phyloP scores from a whole-genome alignment of 2,329 filamentous ascomycete genomes.

The Trichophyton equinum region DNA sequence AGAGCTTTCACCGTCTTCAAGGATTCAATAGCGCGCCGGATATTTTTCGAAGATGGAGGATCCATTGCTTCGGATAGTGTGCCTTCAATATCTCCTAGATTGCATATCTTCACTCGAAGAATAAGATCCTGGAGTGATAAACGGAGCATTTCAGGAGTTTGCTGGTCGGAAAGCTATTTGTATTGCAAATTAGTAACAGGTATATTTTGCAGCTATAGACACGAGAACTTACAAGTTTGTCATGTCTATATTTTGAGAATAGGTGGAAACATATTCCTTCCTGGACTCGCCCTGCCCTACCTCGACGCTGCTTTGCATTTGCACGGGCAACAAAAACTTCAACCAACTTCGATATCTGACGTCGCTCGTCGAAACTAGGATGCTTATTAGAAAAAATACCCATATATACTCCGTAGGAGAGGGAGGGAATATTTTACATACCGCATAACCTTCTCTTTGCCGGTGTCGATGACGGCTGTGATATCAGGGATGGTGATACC shows the following conservation, averaged over 20 bases:
- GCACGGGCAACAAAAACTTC: slow-evolving; percentile 93
- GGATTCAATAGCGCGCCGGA: slow-evolving; percentile 81
- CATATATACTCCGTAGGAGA: too few species aligned
- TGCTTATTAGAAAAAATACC: background rate
- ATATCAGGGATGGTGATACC: slow-evolving; percentile 92
- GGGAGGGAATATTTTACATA: slow-evolving; percentile 11
- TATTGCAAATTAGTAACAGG: background rate
- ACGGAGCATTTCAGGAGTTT: slow-evolving; percentile 91
- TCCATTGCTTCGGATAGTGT: slow-evolving; percentile 81
- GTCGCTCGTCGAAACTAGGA: slow-evolving; percentile 69
- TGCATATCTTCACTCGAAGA: slow-evolving; percentile 94
- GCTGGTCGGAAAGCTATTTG: slow-evolving; percentile 66
- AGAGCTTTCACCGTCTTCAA: slow-evolving; percentile 86
- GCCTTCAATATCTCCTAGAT: slow-evolving; percentile 82
- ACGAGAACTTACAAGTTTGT: slow-evolving; percentile 42
- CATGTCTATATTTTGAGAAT: slow-evolving; percentile 81
- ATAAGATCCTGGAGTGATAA: slow-evolving; percentile 89
- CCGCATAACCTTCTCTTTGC: slow-evolving; percentile 91
- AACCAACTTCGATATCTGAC: slow-evolving; percentile 78
- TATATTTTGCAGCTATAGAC: background rate
- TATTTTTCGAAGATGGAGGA: slow-evolving; percentile 81
- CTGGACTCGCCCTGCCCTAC: slow-evolving; percentile 88
- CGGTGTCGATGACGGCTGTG: slow-evolving; percentile 90
- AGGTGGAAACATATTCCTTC: slow-evolving; percentile 91
- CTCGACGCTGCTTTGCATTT: slow-evolving; percentile 88